Conservation (phyloP, 495 filamentous ascomycete species). For the Trichocladium antarcticum region DNA sequence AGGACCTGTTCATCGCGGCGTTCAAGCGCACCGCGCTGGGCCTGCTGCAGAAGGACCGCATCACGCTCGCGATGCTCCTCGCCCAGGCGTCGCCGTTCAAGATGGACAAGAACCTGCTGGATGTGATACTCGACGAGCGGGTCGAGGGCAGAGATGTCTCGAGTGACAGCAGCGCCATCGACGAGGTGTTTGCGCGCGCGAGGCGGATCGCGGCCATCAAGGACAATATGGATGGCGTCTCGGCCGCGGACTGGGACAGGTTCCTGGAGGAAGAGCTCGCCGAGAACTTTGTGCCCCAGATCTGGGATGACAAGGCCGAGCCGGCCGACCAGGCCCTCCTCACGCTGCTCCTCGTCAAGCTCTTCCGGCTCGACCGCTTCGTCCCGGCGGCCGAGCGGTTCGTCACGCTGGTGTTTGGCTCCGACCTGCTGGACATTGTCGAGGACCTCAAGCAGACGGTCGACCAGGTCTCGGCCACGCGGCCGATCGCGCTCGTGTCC, state of each 20-base stretch:
- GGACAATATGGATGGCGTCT: slow-evolving; percentile 50
- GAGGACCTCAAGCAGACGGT: slow-evolving; percentile 80
- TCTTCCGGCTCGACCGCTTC: slow-evolving; percentile 91
- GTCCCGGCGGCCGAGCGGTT: slow-evolving; percentile 87
- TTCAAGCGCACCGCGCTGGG: slow-evolving; percentile 90
- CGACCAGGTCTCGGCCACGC: slow-evolving; percentile 68
- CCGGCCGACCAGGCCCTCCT: slow-evolving; percentile 66
- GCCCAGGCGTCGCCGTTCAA: slow-evolving; percentile 87
- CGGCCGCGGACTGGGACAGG: slow-evolving; percentile 58
- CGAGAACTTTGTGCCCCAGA: slow-evolving; percentile 69
- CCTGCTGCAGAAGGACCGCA: slow-evolving; percentile 83
- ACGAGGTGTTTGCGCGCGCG: slow-evolving; percentile 58
- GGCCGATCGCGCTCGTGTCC: slow-evolving; percentile 83
- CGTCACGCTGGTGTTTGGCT: slow-evolving; percentile 80
- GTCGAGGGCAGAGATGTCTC: slow-evolving; percentile 71
- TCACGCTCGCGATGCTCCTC: slow-evolving; percentile 91
- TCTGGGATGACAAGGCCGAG: slow-evolving; percentile 57
- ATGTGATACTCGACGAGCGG: slow-evolving; percentile 69
- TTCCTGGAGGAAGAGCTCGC: slow-evolving; percentile 81
- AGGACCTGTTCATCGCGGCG: slow-evolving; percentile 77
- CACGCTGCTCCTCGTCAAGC: slow-evolving; percentile 77
- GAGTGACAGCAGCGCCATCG: slow-evolving; percentile 47
- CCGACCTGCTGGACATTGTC: slow-evolving; percentile 63
- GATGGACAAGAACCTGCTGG: slow-evolving; percentile 83
- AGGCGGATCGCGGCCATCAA: slow-evolving; percentile 64